A percentile compares a stretch with the other conserved stretches of the same genome.
phyloP scores from a whole-genome alignment of 1,284 basidiomycete genomes.

The Hemileia vastatrix region DNA sequence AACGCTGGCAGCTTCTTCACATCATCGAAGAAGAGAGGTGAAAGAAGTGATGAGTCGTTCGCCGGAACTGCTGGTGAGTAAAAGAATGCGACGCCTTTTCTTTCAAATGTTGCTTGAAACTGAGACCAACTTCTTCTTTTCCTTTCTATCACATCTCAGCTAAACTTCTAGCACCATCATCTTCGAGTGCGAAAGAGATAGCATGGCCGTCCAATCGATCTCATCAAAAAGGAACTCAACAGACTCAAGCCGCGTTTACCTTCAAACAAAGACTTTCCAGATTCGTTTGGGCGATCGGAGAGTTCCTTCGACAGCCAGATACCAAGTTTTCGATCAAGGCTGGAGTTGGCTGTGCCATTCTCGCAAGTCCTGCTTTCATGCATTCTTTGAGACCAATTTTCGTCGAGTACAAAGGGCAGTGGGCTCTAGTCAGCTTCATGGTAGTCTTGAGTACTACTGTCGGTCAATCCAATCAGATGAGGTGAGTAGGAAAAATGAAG shows the following conservation, averaged over 20 bases:
- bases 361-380: conserved; percentile 77
- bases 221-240: conserved; percentile 32
- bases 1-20: background rate
- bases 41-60: background rate
- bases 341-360: conserved; percentile 55
- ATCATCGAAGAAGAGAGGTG: background rate
- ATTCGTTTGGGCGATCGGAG: conserved; percentile 74
- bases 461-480: conserved; percentile 40
- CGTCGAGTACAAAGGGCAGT: conserved; percentile 73
- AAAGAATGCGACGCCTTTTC: no score
- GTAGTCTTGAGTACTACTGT: conserved; percentile 49
- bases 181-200: no score
- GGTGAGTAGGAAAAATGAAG: conserved; percentile 6
- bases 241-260: conserved; percentile 33
- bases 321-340: conserved; percentile 81
- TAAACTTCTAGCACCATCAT: no score
- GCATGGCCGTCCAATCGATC: conserved; percentile 28
- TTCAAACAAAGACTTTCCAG: conserved; percentile 29
- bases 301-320: conserved; percentile 61
- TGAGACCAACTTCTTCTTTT: no score
- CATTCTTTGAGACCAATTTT: conserved; percentile 67
- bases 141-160: no score
- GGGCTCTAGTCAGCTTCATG: conserved; percentile 75
- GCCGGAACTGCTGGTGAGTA: no score
- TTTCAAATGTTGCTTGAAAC: no score